Percentiles rank a stretch among this genome's conserved stretches.
Conservation (phyloP, 768 basidiomycete genomes). For the Lactifluus piperatus region DNA sequence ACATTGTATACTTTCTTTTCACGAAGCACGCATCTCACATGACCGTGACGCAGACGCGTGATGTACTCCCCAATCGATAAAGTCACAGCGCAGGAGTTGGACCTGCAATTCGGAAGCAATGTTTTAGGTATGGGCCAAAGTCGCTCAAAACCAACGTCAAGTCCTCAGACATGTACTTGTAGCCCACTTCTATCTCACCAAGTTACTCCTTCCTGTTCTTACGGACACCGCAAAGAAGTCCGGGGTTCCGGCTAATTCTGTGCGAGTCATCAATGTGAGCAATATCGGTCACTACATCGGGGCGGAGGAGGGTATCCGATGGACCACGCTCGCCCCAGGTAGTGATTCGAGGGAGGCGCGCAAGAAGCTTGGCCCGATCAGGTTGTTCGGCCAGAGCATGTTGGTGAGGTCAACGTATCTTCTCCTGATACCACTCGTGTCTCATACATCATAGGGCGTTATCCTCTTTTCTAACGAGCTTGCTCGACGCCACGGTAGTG, state of each 20-base stretch:
- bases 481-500: conserved; percentile 22
- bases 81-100: conserved; percentile 28
- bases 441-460: conserved; percentile 13
- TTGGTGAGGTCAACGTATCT: not conserved
- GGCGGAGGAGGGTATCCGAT: conserved; percentile 22
- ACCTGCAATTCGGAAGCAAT: conserved; percentile 31
- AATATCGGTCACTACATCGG: conserved; percentile 23
- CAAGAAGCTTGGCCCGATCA: conserved; percentile 9
- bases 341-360: not conserved
- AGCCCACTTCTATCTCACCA: conserved; percentile 30
- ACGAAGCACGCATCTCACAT: not conserved
- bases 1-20: not conserved
- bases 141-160: not conserved
- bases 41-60: conserved; percentile 22
- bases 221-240: conserved; percentile 23
- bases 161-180: not conserved
- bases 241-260: conserved; percentile 22
- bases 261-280: conserved; percentile 26
- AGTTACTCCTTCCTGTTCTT: conserved; percentile 28
- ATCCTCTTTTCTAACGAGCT: conserved; percentile 25
- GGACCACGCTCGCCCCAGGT: conserved; percentile 6
- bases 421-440: not conserved
- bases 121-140: conserved; percentile 21
- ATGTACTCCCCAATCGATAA: conserved; percentile 27
- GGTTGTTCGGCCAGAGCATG: conserved; percentile 6